Conservation (phyloP, 2,329 filamentous ascomycete species). For the Ascochyta clinopodiicola region DNA sequence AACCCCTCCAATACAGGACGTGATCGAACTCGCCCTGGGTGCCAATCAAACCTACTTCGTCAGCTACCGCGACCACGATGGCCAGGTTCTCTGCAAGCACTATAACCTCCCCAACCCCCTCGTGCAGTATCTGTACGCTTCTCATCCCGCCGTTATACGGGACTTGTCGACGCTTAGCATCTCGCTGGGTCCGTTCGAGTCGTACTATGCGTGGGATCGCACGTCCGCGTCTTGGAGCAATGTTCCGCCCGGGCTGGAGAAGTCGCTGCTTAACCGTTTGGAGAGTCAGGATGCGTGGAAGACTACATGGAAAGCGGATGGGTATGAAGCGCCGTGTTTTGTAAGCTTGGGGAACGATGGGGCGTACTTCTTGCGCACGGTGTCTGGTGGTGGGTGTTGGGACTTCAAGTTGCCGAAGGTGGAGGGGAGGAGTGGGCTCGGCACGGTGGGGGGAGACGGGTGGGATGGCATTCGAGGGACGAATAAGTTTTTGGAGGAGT, state of each 20-base stretch:
- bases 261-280: slow-evolving; percentile 31
- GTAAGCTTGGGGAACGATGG: slow-evolving; percentile 40
- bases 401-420: slow-evolving; percentile 29
- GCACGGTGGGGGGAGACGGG: slow-evolving; percentile 20
- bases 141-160: slow-evolving; percentile 32
- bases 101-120: slow-evolving; percentile 44
- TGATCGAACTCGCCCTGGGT: slow-evolving; percentile 36
- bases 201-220: slow-evolving; percentile 41
- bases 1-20: slow-evolving; percentile 35
- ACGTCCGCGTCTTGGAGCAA: slow-evolving; percentile 36
- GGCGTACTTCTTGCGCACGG: slow-evolving; percentile 42
- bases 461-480: slow-evolving; percentile 36
- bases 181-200: slow-evolving; percentile 37
- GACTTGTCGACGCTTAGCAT: slow-evolving; percentile 38
- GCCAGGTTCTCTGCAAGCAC: slow-evolving; percentile 25
- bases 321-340: slow-evolving; percentile 37
- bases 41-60: slow-evolving; percentile 36
- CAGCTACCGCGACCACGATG: slow-evolving; percentile 34
- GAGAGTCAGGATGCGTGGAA: slow-evolving; percentile 32
- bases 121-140: slow-evolving; percentile 37
- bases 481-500: slow-evolving; percentile 36
- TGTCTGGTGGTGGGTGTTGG: slow-evolving; percentile 41
- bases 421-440: slow-evolving; percentile 19
- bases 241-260: slow-evolving; percentile 36
- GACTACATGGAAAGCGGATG: slow-evolving; percentile 36